Conservation (phyloP, 345 rosid species). For the Geranium rotundifolium region DNA sequence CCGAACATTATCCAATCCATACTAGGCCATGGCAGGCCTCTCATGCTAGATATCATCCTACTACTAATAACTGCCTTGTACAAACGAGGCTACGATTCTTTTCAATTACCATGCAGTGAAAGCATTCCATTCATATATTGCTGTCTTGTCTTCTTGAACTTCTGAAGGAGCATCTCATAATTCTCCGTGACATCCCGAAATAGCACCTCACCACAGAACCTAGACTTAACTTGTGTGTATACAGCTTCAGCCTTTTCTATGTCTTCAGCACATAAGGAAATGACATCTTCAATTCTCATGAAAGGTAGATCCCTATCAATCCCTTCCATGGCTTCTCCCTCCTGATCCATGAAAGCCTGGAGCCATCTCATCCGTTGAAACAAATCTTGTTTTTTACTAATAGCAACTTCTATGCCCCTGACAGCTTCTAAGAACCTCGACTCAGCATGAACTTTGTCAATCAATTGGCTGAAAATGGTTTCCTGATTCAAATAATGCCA, state of each 20-base stretch:
- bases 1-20: no score
- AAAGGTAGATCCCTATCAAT: constrained; percentile 9
- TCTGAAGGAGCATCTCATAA: constrained; percentile 27
- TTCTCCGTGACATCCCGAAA: constrained; percentile 22
- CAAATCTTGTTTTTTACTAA: constrained; percentile 21
- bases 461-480: constrained; percentile 19
- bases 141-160: constrained; percentile 35
- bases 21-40: no score
- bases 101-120: constrained; percentile 25
- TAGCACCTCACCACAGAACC: constrained; percentile 31
- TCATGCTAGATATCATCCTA: background rate
- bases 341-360: constrained; percentile 14
- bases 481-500: constrained; percentile 33
- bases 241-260: constrained; percentile 21
- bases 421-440: constrained; percentile 24
- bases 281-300: constrained; percentile 10
- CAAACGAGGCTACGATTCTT: background rate
- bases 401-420: constrained; percentile 18
- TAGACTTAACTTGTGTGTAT: constrained; percentile 22
- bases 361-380: constrained; percentile 37
- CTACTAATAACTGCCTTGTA: background rate
- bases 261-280: constrained; percentile 13
- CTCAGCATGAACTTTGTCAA: constrained; percentile 19
- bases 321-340: constrained; percentile 11
- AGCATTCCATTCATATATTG: constrained; percentile 50